A percentile compares a stretch with the other conserved stretches of the same genome.
These are phyloP conservation scores for Bimuria novae-zelandiae DNA, from an alignment of 2,329 filamentous ascomycete species.

Conservation along the genomic window DNA sequence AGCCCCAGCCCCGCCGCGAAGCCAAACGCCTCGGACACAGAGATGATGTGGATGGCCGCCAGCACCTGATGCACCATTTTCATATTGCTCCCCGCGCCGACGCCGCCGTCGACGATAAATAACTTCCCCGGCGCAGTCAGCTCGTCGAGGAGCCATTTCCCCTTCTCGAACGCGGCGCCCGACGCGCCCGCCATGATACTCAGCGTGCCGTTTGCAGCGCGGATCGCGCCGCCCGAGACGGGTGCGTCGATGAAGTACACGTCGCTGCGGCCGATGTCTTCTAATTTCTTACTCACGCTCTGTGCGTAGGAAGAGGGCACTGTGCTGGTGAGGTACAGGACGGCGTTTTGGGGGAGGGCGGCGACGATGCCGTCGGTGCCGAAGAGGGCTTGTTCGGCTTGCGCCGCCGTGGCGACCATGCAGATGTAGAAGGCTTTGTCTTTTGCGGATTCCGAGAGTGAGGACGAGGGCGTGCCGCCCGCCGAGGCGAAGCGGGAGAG, in stretches of 20 bases:
- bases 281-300: conserved; percentile 62
- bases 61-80: conserved; percentile 65
- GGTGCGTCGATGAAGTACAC: conserved; percentile 72
- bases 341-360: conserved; percentile 60
- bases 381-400: conserved; percentile 70
- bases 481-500: conserved; percentile 67
- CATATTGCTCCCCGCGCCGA: conserved; percentile 60
- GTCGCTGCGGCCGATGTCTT: conserved; percentile 61
- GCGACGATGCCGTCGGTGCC: conserved; percentile 58
- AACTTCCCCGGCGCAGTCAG: conserved; percentile 67
- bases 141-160: conserved; percentile 62
- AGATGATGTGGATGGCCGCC: conserved; percentile 62
- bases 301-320: conserved; percentile 70
- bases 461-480: conserved; percentile 64
- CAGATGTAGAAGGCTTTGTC: conserved; percentile 67
- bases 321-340: conserved; percentile 71
- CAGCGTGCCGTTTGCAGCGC: conserved; percentile 72
- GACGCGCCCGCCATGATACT: conserved; percentile 74
- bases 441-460: conserved; percentile 65
- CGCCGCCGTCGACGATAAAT: conserved; percentile 57
- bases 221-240: conserved; percentile 71
- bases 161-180: conserved; percentile 61
- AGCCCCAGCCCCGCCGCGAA: conserved; percentile 59
- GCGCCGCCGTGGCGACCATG: conserved; percentile 76
- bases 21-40: conserved; percentile 61